A percentile compares a stretch with the other conserved stretches of the same genome.
These are phyloP conservation scores for Plasmodium coatneyi DNA, from an alignment of 169 alveolate genomes.

Conservation along the genomic window DNA sequence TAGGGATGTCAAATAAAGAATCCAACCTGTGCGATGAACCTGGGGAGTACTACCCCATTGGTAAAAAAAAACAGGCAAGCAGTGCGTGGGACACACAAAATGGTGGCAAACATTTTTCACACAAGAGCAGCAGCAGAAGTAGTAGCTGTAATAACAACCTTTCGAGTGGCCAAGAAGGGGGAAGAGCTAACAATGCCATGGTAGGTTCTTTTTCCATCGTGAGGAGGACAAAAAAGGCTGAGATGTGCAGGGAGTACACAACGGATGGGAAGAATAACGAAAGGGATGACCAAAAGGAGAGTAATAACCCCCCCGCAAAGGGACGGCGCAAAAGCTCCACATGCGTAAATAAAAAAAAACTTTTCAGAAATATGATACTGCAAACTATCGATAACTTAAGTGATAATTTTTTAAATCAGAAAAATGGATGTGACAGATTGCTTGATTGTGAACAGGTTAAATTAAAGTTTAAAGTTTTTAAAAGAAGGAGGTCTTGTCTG, in stretches of 20 bases:
- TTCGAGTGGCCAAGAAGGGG: not conserved
- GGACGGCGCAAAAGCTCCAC: conserved; percentile 10
- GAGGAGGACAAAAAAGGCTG: not conserved
- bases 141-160: not conserved
- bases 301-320: not conserved
- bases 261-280: not conserved
- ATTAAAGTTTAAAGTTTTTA: conserved; percentile 52
- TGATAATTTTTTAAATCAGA: conserved; percentile 5
- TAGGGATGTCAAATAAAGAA: not conserved
- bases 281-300: not conserved
- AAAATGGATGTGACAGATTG: not conserved
- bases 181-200: not conserved
- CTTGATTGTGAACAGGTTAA: conserved; percentile 10
- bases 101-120: not conserved
- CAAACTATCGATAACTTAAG: conserved; percentile 47
- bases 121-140: not conserved
- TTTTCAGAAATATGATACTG: conserved; percentile 20
- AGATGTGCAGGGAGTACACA: not conserved
- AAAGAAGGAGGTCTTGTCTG: conserved; percentile 63
- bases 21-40: not conserved
- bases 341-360: conserved; percentile 31
- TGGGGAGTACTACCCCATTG: not conserved
- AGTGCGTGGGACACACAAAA: not conserved
- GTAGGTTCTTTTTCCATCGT: not conserved
- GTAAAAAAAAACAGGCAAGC: not conserved